Base-by-base conservation (phyloP, 2,329 filamentous ascomycete genomes). In the Botrytis galanthina region DNA sequence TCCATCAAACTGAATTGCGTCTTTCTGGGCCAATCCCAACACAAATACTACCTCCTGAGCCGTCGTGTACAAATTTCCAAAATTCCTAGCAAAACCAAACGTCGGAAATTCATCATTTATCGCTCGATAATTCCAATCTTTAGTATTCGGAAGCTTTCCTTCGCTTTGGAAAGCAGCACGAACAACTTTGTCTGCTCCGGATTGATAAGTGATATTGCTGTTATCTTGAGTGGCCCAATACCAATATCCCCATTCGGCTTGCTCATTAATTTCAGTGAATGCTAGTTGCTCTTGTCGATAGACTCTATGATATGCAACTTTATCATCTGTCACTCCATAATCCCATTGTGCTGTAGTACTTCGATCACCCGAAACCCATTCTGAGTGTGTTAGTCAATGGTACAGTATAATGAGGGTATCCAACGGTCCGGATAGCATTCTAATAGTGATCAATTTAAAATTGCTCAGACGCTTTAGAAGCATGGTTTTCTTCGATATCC, bases 171-270 rank as follows among this genome's bases (percentile, higher is more conserved):
- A 97, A 8, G 86, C 85, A 70, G 86, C 85, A 69, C 94, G 89
- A 22, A 97, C 86, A n/a, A 84, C 78, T 5, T 83, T 84, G 70
- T 94, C 92, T 12, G 86, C 85, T 39, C 93, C 93, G 72, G 88
- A 91, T 81, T 95, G 90, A 79, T 91, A 92, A n/a, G 87, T 89
- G 35, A 90, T 83, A 37, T 85, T 86, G 32, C 81, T 79, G 22
- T 85, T 80, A 71, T 86, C 84, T 39, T 89, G 88, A 5, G 89
- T 94, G 20, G 91, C 90, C 81, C 94, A 94, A 81, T 93, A 90
- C 83, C 95, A 88, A 69, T 88, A 90, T 3, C 94, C 94, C 94
- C 94, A 97, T 83, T 94, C 91, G 0, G 93, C 88, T 76, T 91
- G 90, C 78, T 97, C 91, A 59, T 83, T 83, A 20, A 84, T 83